Evolutionary conservation across 345 rosid species (phyloP), one percentile per base, ranked within the genome.

Genomic region (Lepidium didymum): DNA sequence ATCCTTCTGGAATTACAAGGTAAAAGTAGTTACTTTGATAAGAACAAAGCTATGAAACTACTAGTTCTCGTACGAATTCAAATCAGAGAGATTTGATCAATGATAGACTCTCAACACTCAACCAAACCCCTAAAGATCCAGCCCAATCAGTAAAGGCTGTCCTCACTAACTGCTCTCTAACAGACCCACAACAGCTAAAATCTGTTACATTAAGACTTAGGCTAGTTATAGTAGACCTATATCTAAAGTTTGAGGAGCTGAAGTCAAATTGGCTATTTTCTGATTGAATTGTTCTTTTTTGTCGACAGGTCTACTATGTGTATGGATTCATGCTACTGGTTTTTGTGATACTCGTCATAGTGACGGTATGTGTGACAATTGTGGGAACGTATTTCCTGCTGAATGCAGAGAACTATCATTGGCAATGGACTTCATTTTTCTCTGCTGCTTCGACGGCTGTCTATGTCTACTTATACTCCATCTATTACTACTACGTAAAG

Each of bases 1-100:
- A 8, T 91, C 97, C 70, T 91, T 91, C 80, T 91, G 97, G 97
- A 91, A 91, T 66, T 91, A 91, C 94, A 91, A 89, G 97, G 97
- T 91, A 78, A 81, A 1, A 13, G 7, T 41, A 15, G 62, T 38
- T 64, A 7, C 69, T 7, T 45, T 62, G 11, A 34, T 43, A 35
- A 25, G 38, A 35, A 36, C 41, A 27, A 47, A 46, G 47, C 14
- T 57, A 23, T n/a, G 16, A 44, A 43, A 67, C 16, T 56, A 55
- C 13, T 36, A 6, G 0, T 23, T 43, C 44, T 66, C 7, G 1
- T 34, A 0, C 15, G n/a, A 5, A 29, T 53, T 55, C 54, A 31
- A 34, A 31, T 8, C 1, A 9, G 21, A 66, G 52, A 18, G 31
- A 2, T 15, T 42, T 42, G 71, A 34, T 6, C 10, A 54, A 13